Conservation (phyloP, 2,329 filamentous ascomycete genomes). For the Talaromyces sp. region DNA sequence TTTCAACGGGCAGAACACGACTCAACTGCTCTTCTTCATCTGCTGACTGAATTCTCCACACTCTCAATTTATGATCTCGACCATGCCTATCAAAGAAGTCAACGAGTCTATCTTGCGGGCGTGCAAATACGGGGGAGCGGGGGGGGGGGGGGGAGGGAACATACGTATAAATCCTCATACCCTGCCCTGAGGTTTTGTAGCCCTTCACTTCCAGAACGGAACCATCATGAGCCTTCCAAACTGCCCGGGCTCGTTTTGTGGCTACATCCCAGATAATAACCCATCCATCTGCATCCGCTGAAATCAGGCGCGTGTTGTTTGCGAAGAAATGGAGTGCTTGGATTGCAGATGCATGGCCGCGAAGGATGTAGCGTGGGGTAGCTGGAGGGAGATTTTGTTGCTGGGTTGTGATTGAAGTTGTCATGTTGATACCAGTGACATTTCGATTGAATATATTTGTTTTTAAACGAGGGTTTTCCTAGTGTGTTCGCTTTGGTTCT, state of each 20-base stretch:
- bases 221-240: conserved; percentile 79
- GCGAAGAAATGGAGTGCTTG: conserved; percentile 70
- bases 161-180: conserved; percentile 74
- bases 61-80: conserved; percentile 76
- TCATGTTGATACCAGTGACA: not conserved
- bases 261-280: conserved; percentile 79
- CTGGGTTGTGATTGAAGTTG: conserved; percentile 5
- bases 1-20: conserved; percentile 66
- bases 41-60: conserved; percentile 76
- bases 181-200: conserved; percentile 41
- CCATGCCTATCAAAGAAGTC: conserved; percentile 67
- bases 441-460: not conserved
- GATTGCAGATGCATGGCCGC: conserved; percentile 76
- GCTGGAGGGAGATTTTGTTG: conserved; percentile 40
- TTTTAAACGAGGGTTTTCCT: not conserved
- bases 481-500: not conserved
- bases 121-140: too few relatives aligned
- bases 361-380: conserved; percentile 65
- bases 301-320: conserved; percentile 69
- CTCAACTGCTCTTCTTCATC: conserved; percentile 49
- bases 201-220: conserved; percentile 68
- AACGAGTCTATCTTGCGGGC: not conserved
- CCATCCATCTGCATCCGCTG: conserved; percentile 87
- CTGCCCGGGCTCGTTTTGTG: conserved; percentile 71
- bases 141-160: too few relatives aligned